These are phyloP conservation scores for Pyrenula massariospora DNA, from an alignment of 495 filamentous ascomycete genomes.

Conservation along the genomic window DNA sequence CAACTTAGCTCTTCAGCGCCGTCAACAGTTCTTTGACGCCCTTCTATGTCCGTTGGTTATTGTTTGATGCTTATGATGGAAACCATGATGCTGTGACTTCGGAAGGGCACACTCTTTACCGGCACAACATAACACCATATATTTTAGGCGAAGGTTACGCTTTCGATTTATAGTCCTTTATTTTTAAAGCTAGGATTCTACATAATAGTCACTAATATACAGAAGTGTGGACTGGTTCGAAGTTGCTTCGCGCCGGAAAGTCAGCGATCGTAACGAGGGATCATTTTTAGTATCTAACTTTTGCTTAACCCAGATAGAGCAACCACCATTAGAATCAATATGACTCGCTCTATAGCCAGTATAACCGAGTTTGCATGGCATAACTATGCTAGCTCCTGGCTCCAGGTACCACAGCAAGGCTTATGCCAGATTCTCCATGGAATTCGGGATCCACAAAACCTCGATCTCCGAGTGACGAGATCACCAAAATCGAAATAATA, in stretches of 20 bases:
- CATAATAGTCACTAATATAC: background rate
- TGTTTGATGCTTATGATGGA: too few relatives aligned
- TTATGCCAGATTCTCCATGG: background rate
- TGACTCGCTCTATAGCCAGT: too few relatives aligned
- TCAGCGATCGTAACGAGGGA: background rate
- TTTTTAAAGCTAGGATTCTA: background rate
- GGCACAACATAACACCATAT: too few relatives aligned
- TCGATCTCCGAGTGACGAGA: background rate
- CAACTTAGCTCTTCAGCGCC: too few relatives aligned
- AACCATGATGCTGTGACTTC: too few relatives aligned
- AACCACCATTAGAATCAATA: too few relatives aligned
- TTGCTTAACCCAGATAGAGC: background rate
- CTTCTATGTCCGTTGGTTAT: too few relatives aligned
- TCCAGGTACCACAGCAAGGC: background rate
- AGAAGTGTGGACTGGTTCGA: background rate
- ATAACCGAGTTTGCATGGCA: too few relatives aligned
- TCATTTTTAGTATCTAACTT: background rate
- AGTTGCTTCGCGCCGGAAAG: background rate
- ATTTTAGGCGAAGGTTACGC: conserved; percentile 52
- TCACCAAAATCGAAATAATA: background rate
- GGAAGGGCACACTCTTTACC: too few relatives aligned
- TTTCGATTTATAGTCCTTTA: conserved; percentile 26
- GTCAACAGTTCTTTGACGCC: too few relatives aligned
- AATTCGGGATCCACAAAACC: background rate
- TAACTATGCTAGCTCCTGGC: background rate